Conservation (phyloP, 202 grass and related monocot genomes). For the Schoenoplectus triqueter region DNA sequence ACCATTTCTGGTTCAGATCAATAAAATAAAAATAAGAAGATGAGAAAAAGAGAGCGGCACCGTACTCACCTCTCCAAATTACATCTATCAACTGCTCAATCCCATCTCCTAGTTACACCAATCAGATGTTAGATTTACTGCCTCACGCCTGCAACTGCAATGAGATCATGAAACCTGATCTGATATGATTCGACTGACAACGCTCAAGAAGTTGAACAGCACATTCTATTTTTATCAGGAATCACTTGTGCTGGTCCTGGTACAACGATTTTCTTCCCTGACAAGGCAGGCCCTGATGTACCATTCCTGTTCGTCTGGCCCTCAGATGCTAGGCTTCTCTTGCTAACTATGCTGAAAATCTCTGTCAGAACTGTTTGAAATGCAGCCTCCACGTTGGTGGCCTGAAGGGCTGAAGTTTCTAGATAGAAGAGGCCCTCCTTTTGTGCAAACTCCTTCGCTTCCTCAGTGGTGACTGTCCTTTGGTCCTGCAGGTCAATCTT, state of each 20-base stretch:
- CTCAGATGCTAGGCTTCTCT: constrained; percentile 62
- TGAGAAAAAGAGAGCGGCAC: constrained; percentile 21
- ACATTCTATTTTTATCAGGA: constrained; percentile 56
- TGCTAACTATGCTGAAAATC: constrained; percentile 73
- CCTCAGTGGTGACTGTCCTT: constrained; percentile 60
- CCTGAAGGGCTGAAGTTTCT: constrained; percentile 90
- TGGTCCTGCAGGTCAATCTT: constrained; percentile 79
- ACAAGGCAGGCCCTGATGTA: constrained; percentile 27
- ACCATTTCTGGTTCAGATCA: constrained; percentile 14
- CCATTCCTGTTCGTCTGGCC: constrained; percentile 34
- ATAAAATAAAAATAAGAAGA: constrained; percentile 18
- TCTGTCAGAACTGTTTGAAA: constrained; percentile 62
- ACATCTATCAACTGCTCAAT: constrained; percentile 29
- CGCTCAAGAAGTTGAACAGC: constrained; percentile 32
- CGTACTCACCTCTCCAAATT: constrained; percentile 6
- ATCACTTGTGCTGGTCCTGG: constrained; percentile 77
- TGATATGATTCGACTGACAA: background rate
- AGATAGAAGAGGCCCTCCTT: constrained; percentile 82
- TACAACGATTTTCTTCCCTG: constrained; percentile 71
- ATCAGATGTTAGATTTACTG: constrained; percentile 34
- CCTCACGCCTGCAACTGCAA: constrained; percentile 23
- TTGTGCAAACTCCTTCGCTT: constrained; percentile 87
- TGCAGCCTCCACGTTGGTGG: constrained; percentile 70
- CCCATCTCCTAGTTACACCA: constrained; percentile 36
- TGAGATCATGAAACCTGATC: background rate